Conservation (phyloP, 768 basidiomycete species). For the Leccinum longicurvipes region DNA sequence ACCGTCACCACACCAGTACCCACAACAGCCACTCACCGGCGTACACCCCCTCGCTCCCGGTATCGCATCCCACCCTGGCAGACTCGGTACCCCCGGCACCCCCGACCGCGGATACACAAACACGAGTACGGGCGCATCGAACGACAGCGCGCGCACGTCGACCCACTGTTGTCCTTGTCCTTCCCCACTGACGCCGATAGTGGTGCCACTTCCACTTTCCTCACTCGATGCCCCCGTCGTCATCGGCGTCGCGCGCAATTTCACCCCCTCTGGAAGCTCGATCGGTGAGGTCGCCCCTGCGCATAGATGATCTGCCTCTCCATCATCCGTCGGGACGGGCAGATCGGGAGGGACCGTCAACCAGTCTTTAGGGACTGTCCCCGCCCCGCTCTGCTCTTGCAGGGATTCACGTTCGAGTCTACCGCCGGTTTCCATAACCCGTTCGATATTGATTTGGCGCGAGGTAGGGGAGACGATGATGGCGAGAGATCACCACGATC, state of each 20-base stretch:
- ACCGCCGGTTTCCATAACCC: background rate
- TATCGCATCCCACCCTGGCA: conserved; percentile 22
- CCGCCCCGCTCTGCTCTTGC: background rate
- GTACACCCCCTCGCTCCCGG: conserved; percentile 24
- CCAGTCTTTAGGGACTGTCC: background rate
- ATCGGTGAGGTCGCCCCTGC: background rate
- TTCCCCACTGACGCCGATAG: background rate
- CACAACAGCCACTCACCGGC: conserved; percentile 10
- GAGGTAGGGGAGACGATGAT: background rate
- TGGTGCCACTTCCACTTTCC: background rate
- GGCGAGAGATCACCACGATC: background rate
- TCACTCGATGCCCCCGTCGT: background rate
- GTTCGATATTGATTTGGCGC: background rate
- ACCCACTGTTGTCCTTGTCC: background rate
- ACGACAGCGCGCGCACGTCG: conserved; percentile 14
- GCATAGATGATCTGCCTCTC: background rate
- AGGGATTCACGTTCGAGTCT: background rate
- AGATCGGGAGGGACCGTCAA: background rate
- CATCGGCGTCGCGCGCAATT: background rate
- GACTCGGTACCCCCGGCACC: conserved; percentile 9
- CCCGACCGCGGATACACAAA: conserved; percentile 25
- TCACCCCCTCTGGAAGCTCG: background rate
- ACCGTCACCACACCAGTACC: background rate
- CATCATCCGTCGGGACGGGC: background rate
- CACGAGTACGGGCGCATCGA: conserved; percentile 17